Evolutionary conservation across 225 moss, liverwort and hornwort species (phyloP).

Genomic region (Ulota crispa): DNA sequence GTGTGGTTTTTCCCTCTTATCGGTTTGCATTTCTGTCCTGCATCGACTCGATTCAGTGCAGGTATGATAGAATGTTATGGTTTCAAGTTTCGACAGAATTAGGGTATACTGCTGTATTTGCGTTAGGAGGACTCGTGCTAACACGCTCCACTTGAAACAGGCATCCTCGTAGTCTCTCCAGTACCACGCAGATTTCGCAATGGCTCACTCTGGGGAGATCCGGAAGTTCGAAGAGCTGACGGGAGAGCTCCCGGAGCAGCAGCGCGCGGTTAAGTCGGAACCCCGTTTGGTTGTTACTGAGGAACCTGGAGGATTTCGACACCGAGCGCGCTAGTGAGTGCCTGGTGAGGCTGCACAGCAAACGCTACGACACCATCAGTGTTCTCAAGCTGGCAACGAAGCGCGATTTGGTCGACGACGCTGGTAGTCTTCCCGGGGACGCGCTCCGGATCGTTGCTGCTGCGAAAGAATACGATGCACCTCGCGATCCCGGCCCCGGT

Average conservation of each 20-base stretch:
- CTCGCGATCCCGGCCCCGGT: slow-evolving; percentile 17
- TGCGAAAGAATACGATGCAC: slow-evolving; percentile 13
- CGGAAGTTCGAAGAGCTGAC: slow-evolving; percentile 29
- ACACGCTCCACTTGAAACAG: not conserved
- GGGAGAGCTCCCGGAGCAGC: not conserved
- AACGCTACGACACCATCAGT: slow-evolving; percentile 35
- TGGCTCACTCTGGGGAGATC: slow-evolving; percentile 16
- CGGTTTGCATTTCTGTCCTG: slow-evolving; percentile 7
- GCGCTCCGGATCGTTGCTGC: slow-evolving; percentile 34
- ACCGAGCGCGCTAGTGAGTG: slow-evolving; percentile 28
- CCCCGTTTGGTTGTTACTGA: slow-evolving; percentile 24
- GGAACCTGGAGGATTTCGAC: slow-evolving; percentile 33
- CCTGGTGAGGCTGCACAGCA: slow-evolving; percentile 28
- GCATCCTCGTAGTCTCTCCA: not conserved
- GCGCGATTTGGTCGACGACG: slow-evolving; percentile 36
- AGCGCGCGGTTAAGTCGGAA: not conserved
- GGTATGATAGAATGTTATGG: not conserved
- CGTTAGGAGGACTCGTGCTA: not conserved
- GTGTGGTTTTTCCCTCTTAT: not conserved
- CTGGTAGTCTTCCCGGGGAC: slow-evolving; percentile 34
- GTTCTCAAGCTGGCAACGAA: slow-evolving; percentile 41
- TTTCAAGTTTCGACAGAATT: not conserved
- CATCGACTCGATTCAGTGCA: not conserved
- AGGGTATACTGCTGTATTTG: slow-evolving; percentile 4
- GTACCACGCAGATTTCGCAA: slow-evolving; percentile 10